These are phyloP conservation scores for Aspergillus luchuensis DNA, from an alignment of 2,329 filamentous ascomycete genomes.

Conservation along the genomic window DNA sequence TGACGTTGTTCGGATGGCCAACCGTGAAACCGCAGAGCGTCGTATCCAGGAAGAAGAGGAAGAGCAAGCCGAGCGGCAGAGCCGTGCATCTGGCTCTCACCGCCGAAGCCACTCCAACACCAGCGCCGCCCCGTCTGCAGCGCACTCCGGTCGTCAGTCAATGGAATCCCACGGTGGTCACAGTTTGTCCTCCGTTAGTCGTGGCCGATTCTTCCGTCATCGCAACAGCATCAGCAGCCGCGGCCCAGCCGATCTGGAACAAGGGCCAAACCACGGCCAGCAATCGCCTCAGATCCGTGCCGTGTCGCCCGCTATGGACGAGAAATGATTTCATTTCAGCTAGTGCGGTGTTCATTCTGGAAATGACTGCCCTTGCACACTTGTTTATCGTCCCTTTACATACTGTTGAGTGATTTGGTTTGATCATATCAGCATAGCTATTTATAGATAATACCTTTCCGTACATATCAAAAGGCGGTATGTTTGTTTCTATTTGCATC, in stretches of 20 bases:
- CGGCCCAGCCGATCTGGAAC: conserved; percentile 47
- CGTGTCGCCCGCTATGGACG: conserved; percentile 15
- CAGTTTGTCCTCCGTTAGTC: conserved; percentile 48
- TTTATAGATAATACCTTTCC: not conserved
- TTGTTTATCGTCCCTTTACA: not conserved
- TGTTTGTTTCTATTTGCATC: not conserved
- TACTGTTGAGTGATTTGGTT: too few relatives aligned
- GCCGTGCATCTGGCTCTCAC: conserved; percentile 30
- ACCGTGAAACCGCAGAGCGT: conserved; percentile 44
- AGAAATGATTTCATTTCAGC: conserved; percentile 4
- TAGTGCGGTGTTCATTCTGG: not conserved
- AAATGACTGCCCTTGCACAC: not conserved
- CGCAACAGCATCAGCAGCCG: conserved; percentile 33
- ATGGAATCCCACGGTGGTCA: conserved; percentile 34
- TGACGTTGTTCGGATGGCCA: conserved; percentile 41
- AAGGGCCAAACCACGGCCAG: conserved; percentile 43
- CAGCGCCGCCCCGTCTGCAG: conserved; percentile 22
- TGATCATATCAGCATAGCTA: conserved; percentile 5
- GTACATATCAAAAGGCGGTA: not conserved
- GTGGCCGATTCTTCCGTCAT: conserved; percentile 65
- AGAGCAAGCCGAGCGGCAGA: conserved; percentile 33
- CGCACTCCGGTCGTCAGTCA: conserved; percentile 28
- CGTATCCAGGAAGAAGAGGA: conserved; percentile 42
- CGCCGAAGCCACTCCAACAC: conserved; percentile 27
- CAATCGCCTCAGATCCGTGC: conserved; percentile 14